These are phyloP conservation scores for Curvularia sp. DNA, from an alignment of 2,329 filamentous ascomycete species.

Conservation along the genomic window DNA sequence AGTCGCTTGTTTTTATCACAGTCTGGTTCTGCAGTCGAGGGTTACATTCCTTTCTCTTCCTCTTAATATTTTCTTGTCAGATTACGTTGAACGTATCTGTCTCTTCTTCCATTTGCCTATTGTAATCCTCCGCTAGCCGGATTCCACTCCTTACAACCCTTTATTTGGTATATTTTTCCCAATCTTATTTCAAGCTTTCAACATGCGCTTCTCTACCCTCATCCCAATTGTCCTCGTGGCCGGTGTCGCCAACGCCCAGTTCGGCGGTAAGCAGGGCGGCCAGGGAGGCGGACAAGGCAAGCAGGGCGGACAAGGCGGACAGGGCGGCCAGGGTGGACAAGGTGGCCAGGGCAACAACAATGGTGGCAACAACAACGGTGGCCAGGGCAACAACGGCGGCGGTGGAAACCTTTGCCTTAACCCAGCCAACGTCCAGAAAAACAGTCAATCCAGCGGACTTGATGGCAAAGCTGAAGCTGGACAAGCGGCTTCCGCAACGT, in stretches of 20 bases:
- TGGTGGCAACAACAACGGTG: constrained; percentile 10
- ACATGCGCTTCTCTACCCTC: constrained; percentile 49
- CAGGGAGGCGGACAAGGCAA: constrained; percentile 23
- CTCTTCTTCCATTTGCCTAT: constrained; percentile 27
- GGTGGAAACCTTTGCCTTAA: constrained; percentile 42
- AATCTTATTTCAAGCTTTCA: constrained; percentile 25
- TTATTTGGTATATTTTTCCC: constrained; percentile 22
- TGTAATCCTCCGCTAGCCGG: constrained; percentile 51
- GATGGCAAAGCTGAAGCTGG: constrained; percentile 48
- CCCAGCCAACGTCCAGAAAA: constrained; percentile 54
- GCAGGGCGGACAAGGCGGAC: too few species aligned
- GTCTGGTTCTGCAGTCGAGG: constrained; percentile 44
- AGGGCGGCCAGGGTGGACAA: constrained; percentile 19
- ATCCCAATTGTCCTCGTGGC: constrained; percentile 46
- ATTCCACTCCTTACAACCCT: constrained; percentile 45
- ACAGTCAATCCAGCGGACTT: constrained; percentile 53
- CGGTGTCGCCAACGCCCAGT: constrained; percentile 46
- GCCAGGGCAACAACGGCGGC: constrained; percentile 15
- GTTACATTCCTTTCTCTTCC: constrained; percentile 53
- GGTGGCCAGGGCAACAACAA: constrained; percentile 20
- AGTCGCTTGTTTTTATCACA: constrained; percentile 40
- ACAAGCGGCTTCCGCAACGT: constrained; percentile 58
- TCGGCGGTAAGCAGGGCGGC: constrained; percentile 19
- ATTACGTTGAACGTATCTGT: constrained; percentile 54
- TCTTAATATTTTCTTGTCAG: constrained; percentile 46